Base-by-base conservation (phyloP, 108 stramenopile genomes). In the Stephanodiscus triporus region DNA sequence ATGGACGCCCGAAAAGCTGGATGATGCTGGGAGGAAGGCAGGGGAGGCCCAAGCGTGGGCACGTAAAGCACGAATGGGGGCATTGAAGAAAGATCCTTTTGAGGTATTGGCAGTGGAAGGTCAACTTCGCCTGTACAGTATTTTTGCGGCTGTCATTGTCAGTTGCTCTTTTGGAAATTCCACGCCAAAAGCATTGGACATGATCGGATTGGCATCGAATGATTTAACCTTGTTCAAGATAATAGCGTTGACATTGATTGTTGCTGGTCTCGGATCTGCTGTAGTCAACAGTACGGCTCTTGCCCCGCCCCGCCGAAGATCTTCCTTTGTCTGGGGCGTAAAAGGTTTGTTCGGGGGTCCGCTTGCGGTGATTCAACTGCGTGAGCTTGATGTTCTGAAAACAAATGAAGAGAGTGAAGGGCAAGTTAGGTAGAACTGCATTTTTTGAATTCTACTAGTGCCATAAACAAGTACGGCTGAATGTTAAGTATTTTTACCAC, bases 331-430 rank as follows among this genome's bases (percentile, higher is more conserved):
- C 6, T 94, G 93, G 93, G 80, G 51, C 22, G 38, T 89, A 36
- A 91, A 91, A 68, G 93, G 93, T 48, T 77, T 88, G 23, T 68
- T 87, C 13, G 93, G 88, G 37, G 93, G 93, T 11, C 93, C 93
- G 10, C 70, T 91, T 19, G 85, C 93, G 24, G 65, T 90, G 22
- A 20, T 36, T 22, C 82, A 88, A 58, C 50, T 91, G 36, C 68
- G 83, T 45, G 77, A 71, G 45, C 76, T 91, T 13, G 77, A 78
- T 38, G 58, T 71, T 11, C 73, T 91, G 17, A 57, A 81, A 30
- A 91, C 88, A 20, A 50, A 73, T 62, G 87, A 68, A 30, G 87
- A 91, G 68, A 80, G 50, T 42, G 59, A 72, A 66, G 64, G 57
- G 14, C 48, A 66, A 32, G n/a, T n/a, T n/a, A n/a, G n/a, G n/a